phyloP scores from a whole-genome alignment of 2,329 filamentous ascomycete genomes.

The Sporothrix sp. region DNA sequence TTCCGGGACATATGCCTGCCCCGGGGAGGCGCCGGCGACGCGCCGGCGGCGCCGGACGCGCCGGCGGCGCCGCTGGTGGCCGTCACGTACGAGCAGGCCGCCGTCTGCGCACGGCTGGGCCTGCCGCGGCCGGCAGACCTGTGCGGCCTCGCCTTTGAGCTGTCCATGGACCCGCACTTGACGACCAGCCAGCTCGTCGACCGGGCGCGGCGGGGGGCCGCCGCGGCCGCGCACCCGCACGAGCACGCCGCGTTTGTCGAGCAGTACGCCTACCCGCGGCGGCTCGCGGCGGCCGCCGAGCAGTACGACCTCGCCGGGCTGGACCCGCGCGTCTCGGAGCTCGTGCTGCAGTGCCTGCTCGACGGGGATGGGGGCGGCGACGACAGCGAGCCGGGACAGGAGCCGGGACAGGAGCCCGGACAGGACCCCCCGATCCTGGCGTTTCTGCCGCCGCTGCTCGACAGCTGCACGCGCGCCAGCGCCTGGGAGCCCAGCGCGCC shows the following conservation, averaged over 20 bases:
- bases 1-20: conserved; percentile 50
- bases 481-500: conserved; percentile 31
- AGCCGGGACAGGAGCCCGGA: no score
- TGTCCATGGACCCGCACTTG: conserved; percentile 22
- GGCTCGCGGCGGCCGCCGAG: neutral
- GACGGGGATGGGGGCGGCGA: neutral
- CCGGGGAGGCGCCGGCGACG: neutral
- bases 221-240: conserved; percentile 10
- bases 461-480: conserved; percentile 28
- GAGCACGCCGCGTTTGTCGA: conserved; percentile 23
- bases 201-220: conserved; percentile 17
- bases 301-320: conserved; percentile 13
- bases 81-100: neutral
- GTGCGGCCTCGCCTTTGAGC: conserved; percentile 25
- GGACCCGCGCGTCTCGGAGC: conserved; percentile 23
- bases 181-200: conserved; percentile 20
- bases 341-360: conserved; percentile 20
- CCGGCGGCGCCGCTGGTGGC: neutral
- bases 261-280: conserved; percentile 16
- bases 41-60: neutral
- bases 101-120: conserved; percentile 21
- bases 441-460: conserved; percentile 33
- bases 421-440: conserved; percentile 27
- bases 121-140: conserved; percentile 19
- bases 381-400: neutral